These are phyloP conservation scores for Liriodendron chinense DNA, from an alignment of 164 flowering plant genomes.

Conservation along the genomic window DNA sequence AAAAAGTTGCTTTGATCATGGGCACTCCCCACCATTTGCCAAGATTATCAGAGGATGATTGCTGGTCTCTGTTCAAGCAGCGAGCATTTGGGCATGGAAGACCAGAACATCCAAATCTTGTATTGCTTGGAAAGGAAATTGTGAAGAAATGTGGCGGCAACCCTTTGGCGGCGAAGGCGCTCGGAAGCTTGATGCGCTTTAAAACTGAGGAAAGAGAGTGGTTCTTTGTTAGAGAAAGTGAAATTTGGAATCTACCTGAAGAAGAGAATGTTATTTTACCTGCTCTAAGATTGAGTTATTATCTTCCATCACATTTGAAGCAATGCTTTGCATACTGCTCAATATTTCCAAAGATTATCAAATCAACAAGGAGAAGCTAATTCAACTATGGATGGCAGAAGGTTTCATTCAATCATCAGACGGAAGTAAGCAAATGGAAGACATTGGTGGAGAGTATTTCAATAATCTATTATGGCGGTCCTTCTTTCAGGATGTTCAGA, in stretches of 20 bases:
- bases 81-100: neutral
- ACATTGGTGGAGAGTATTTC: neutral
- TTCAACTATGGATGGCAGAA: conserved; percentile 16
- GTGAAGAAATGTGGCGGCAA: conserved; percentile 15
- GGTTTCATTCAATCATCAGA: neutral
- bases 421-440: neutral
- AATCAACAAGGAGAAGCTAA: conserved; percentile 3
- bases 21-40: neutral
- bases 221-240: neutral
- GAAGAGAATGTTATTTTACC: conserved; percentile 11
- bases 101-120: conserved; percentile 2
- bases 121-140: conserved; percentile 7
- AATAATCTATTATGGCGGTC: conserved; percentile 4
- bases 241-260: neutral
- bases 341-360: conserved; percentile 12
- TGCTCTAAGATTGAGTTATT: conserved; percentile 17
- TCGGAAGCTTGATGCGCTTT: conserved; percentile 12
- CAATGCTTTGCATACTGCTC: conserved; percentile 19
- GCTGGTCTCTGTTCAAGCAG: neutral
- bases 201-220: conserved; percentile 12
- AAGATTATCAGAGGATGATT: neutral
- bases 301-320: conserved; percentile 17
- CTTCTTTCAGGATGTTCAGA: conserved; percentile 1
- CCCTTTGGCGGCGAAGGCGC: conserved; percentile 11
- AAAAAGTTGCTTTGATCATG: neutral